Evolutionary conservation across 257 asterid species (phyloP).

Genomic region (Rauvolfia tetraphylla): DNA sequence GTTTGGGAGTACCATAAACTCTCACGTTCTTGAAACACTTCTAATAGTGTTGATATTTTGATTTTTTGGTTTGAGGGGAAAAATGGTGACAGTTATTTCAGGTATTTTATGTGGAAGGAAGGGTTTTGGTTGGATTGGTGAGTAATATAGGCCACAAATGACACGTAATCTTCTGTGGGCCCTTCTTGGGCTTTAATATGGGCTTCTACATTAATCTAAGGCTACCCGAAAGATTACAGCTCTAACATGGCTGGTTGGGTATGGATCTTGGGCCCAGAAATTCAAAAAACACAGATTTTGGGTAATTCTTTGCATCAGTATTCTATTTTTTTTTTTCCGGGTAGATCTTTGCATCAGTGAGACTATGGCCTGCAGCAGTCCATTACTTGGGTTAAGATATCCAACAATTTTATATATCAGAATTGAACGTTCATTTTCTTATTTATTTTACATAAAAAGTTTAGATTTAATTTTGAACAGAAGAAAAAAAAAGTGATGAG

Average conservation of each 20-base stretch:
- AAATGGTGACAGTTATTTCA: conserved; percentile 36
- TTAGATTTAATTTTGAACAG: too few species aligned
- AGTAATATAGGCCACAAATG: conserved; percentile 43
- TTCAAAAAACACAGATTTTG: too few species aligned
- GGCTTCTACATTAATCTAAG: background rate
- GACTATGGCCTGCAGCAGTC: background rate
- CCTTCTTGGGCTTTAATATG: background rate
- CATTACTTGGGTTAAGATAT: too few species aligned
- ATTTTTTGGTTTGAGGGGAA: background rate
- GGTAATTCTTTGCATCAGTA: too few species aligned
- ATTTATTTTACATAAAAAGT: too few species aligned
- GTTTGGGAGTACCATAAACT: background rate
- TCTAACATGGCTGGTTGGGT: background rate
- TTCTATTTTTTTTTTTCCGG: too few species aligned
- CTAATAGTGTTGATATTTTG: background rate
- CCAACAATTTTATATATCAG: too few species aligned
- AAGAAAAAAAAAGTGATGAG: too few species aligned
- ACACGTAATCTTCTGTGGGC: conserved; percentile 23
- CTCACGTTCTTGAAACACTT: background rate
- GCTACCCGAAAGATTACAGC: background rate
- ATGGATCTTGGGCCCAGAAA: background rate
- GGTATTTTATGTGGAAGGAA: conserved; percentile 74
- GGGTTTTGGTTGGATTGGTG: conserved; percentile 25
- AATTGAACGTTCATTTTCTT: too few species aligned
- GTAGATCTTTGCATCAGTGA: too few species aligned